phyloP scores from a whole-genome alignment of 768 basidiomycete species.

The Boletus vermiculosoides region DNA sequence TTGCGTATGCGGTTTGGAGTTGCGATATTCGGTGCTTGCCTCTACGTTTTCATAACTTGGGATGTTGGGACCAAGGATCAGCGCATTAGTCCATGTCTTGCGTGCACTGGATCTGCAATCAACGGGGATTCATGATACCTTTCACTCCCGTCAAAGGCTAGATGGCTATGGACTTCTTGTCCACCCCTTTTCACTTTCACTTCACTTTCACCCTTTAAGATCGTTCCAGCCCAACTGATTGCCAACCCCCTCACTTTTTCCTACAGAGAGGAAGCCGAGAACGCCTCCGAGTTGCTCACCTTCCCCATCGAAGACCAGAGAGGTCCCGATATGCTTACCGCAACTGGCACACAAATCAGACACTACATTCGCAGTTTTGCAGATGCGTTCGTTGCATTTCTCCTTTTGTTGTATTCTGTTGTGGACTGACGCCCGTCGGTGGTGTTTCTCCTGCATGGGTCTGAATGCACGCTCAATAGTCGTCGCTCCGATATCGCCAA shows the following conservation, averaged over 20 bases:
- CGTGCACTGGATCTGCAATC: too few species aligned
- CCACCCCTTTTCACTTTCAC: too few species aligned
- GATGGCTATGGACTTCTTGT: background rate
- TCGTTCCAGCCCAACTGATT: background rate
- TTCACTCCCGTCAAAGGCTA: background rate
- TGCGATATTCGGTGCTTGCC: background rate
- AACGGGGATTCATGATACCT: background rate
- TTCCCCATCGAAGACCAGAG: constrained; percentile 37
- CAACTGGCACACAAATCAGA: constrained; percentile 58
- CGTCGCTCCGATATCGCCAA: constrained; percentile 72
- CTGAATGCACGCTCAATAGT: constrained; percentile 32
- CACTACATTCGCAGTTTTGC: constrained; percentile 68
- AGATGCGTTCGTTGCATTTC: constrained; percentile 58
- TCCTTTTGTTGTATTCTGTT: background rate
- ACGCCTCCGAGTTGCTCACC: constrained; percentile 60
- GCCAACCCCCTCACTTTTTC: background rate
- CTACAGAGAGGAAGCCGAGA: constrained; percentile 74
- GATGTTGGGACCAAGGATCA: background rate
- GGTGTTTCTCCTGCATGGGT: background rate
- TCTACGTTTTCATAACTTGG: background rate
- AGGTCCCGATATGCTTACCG: constrained; percentile 57
- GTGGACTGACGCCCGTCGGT: background rate
- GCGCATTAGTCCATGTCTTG: too few species aligned
- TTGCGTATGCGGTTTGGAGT: constrained; percentile 1
- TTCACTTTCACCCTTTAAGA: background rate